Percentiles rank a stretch among this genome's conserved stretches.
Evolutionary conservation across 148 eudicot genomes (phyloP).

Genomic region (Vaccinium darrowii): DNA sequence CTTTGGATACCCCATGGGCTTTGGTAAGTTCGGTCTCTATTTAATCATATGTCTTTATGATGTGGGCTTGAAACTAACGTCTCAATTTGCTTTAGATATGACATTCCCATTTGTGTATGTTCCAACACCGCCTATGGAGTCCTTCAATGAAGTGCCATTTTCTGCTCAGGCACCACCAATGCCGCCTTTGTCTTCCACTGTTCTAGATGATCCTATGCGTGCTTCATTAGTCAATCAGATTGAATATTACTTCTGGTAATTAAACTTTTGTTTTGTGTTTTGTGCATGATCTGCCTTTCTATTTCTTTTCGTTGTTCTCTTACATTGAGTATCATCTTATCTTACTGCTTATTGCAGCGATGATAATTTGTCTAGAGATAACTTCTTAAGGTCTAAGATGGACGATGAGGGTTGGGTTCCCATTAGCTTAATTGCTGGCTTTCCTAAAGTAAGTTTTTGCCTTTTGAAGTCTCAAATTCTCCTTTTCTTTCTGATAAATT

Average conservation of each 20-base stretch:
- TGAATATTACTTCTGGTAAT: slow-evolving; percentile 69
- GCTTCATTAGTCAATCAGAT: slow-evolving; percentile 43
- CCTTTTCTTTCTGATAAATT: not conserved
- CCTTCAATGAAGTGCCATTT: slow-evolving; percentile 31
- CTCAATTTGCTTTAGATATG: slow-evolving; percentile 26
- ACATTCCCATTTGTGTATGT: slow-evolving; percentile 25
- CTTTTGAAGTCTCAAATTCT: not conserved
- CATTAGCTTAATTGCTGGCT: slow-evolving; percentile 46
- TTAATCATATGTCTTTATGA: not conserved
- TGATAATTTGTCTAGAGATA: slow-evolving; percentile 53
- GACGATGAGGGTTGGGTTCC: slow-evolving; percentile 75
- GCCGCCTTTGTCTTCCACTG: slow-evolving; percentile 12
- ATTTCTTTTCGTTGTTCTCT: not conserved
- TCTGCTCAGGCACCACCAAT: slow-evolving; percentile 26
- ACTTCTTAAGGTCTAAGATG: slow-evolving; percentile 54
- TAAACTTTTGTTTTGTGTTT: not conserved
- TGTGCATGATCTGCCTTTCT: not conserved
- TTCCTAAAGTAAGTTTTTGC: slow-evolving; percentile 47
- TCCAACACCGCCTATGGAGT: slow-evolving; percentile 32
- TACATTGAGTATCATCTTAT: not conserved
- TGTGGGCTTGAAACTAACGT: slow-evolving; percentile 7
- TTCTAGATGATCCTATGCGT: slow-evolving; percentile 29
- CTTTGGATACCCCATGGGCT: slow-evolving; percentile 33
- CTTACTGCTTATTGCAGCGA: slow-evolving; percentile 41
- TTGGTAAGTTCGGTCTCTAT: slow-evolving; percentile 35